Conservation (phyloP, 495 filamentous ascomycete species). For the Penicillium turbatum region DNA sequence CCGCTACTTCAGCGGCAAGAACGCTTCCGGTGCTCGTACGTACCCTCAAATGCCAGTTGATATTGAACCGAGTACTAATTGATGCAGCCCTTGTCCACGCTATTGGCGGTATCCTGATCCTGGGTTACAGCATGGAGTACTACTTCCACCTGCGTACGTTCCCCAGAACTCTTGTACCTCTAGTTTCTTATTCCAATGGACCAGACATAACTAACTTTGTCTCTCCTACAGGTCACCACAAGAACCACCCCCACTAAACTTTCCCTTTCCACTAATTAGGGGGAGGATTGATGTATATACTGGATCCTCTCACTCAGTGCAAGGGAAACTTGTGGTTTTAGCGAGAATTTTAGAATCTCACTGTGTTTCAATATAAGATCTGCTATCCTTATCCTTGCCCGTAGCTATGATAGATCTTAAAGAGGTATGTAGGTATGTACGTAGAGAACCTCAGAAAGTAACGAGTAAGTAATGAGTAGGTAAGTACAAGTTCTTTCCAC, state of each 20-base stretch:
- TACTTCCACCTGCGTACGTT: slow-evolving; percentile 94
- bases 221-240: slow-evolving; percentile 75
- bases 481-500: not conserved
- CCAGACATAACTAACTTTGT: slow-evolving; percentile 12
- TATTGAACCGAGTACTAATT: slow-evolving; percentile 15
- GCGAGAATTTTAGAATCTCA: slow-evolving; percentile 25
- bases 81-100: slow-evolving; percentile 76
- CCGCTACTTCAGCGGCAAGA: slow-evolving; percentile 85
- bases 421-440: not conserved
- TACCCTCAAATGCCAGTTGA: slow-evolving; percentile 13
- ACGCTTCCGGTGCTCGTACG: slow-evolving; percentile 81
- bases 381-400: not conserved
- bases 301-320: slow-evolving; percentile 27
- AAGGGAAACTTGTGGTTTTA: slow-evolving; percentile 32
- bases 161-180: slow-evolving; percentile 29
- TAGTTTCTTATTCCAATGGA: not conserved
- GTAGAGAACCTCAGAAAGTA: not conserved
- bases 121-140: slow-evolving; percentile 96
- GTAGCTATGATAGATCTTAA: not conserved
- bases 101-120: slow-evolving; percentile 64
- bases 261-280: slow-evolving; percentile 18
- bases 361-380: slow-evolving; percentile 23
- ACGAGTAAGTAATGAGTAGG: not conserved
- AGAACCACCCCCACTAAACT: slow-evolving; percentile 94
- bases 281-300: slow-evolving; percentile 43